Percentiles rank a stretch among this genome's conserved stretches.
Conservation (phyloP, 331 rosid genomes). For the Phaseolus coccineus region DNA sequence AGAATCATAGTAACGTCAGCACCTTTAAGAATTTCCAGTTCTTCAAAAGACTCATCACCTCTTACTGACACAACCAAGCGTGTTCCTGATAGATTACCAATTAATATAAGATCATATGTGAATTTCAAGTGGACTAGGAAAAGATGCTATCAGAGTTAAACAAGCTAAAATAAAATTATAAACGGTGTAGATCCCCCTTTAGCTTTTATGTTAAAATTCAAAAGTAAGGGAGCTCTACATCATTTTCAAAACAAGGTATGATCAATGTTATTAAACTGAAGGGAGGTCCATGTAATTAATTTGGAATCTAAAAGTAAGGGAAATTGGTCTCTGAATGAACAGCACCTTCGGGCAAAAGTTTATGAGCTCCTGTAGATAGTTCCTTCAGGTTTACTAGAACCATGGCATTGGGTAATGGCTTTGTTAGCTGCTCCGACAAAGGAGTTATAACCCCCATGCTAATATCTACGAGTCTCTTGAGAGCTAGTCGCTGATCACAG, state of each 20-base stretch:
- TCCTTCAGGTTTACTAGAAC: constrained; percentile 89
- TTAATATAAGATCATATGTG: constrained; percentile 29
- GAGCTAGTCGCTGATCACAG: constrained; percentile 83
- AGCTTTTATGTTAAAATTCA: constrained; percentile 26
- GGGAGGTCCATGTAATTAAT: constrained; percentile 26
- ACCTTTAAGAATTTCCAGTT: constrained; percentile 74
- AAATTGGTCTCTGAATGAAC: background rate
- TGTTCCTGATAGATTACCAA: constrained; percentile 64
- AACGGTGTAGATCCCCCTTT: background rate
- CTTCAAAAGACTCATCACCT: constrained; percentile 88
- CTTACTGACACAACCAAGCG: constrained; percentile 88
- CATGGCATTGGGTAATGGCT: constrained; percentile 92
- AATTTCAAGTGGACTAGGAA: constrained; percentile 35
- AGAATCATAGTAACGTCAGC: constrained; percentile 89
- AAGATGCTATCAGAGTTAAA: constrained; percentile 17
- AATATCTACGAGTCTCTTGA: constrained; percentile 87
- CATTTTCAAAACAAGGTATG: constrained; percentile 27
- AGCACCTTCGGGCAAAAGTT: constrained; percentile 93
- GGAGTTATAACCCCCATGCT: constrained; percentile 93
- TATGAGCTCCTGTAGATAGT: constrained; percentile 81
- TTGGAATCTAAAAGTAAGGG: background rate
- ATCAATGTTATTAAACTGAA: constrained; percentile 30
- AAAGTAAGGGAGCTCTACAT: background rate
- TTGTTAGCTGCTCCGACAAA: constrained; percentile 91
- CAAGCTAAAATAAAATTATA: background rate